These are phyloP conservation scores for Pholiota microspora DNA, from an alignment of 768 basidiomycete genomes.

Conservation along the genomic window DNA sequence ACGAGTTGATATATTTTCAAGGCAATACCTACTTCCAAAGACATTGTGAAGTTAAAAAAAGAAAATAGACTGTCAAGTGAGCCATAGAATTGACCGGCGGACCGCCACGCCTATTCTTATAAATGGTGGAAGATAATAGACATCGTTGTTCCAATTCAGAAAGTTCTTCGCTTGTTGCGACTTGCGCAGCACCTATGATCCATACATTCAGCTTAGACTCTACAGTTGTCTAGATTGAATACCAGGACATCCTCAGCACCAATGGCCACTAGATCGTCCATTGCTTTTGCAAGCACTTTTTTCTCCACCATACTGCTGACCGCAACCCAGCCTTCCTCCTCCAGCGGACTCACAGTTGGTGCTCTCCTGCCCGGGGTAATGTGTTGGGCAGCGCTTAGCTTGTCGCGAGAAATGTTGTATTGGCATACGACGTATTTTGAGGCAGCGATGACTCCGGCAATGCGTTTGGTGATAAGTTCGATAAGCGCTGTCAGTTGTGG, in stretches of 20 bases:
- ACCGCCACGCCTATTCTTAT: not conserved
- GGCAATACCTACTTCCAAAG: no score
- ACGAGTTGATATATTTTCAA: not conserved
- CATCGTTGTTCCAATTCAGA: not conserved
- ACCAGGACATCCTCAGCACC: constrained; percentile 93
- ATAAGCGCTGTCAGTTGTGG: constrained; percentile 66
- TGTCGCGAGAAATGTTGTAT: constrained; percentile 81
- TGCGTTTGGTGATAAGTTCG: constrained; percentile 77
- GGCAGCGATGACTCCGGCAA: constrained; percentile 90
- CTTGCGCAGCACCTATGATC: constrained; percentile 7
- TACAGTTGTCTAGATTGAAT: constrained; percentile 90
- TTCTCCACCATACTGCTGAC: constrained; percentile 93
- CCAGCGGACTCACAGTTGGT: constrained; percentile 84
- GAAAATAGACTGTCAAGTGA: not conserved
- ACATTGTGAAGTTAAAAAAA: no score
- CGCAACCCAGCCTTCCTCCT: constrained; percentile 84
- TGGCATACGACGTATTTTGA: constrained; percentile 85
- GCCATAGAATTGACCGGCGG: not conserved
- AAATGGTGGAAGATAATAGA: not conserved
- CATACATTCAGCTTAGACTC: constrained; percentile 52
- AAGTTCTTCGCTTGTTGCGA: not conserved
- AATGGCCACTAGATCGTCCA: constrained; percentile 81
- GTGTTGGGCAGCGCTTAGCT: constrained; percentile 55
- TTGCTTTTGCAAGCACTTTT: constrained; percentile 71
- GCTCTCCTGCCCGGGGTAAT: constrained; percentile 90